A percentile compares a stretch with the other conserved stretches of the same genome.
Evolutionary conservation across 2,329 filamentous ascomycete genomes (phyloP).

Genomic region (Teratosphaeria viscida): DNA sequence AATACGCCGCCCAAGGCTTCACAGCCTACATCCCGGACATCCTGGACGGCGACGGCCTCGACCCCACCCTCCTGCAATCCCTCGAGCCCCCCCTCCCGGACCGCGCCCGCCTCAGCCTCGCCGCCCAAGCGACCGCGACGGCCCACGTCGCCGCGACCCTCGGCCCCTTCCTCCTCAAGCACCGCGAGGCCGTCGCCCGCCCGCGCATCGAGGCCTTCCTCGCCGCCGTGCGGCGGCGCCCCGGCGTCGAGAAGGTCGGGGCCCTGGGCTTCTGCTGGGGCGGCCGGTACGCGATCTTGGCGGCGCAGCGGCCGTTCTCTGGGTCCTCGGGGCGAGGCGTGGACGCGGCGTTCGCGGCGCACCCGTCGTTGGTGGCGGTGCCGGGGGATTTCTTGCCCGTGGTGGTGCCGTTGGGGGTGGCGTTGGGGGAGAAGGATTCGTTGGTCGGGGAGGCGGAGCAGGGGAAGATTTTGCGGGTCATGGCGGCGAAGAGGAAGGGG

Average conservation of each 20-base stretch:
- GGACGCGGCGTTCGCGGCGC: constrained; percentile 33
- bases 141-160: constrained; percentile 32
- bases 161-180: constrained; percentile 34
- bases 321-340: constrained; percentile 23
- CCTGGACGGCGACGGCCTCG: constrained; percentile 31
- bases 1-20: constrained; percentile 37
- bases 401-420: constrained; percentile 30
- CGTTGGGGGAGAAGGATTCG: constrained; percentile 34
- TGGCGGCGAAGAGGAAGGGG: constrained; percentile 29
- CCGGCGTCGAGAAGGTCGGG: constrained; percentile 35
- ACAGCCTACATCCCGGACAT: constrained; percentile 38
- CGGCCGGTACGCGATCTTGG: constrained; percentile 30
- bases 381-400: constrained; percentile 34
- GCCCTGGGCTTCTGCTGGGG: constrained; percentile 42
- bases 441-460: constrained; percentile 30
- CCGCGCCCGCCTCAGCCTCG: constrained; percentile 27
- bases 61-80: constrained; percentile 30
- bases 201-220: constrained; percentile 37
- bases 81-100: constrained; percentile 32
- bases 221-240: constrained; percentile 27
- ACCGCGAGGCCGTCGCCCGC: constrained; percentile 32
- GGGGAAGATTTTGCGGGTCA: constrained; percentile 30
- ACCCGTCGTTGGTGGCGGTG: constrained; percentile 33
- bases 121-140: constrained; percentile 32
- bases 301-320: constrained; percentile 15